Base-by-base conservation (phyloP, 352 stramenopile species). In the Globisporangium paroecandrum region DNA sequence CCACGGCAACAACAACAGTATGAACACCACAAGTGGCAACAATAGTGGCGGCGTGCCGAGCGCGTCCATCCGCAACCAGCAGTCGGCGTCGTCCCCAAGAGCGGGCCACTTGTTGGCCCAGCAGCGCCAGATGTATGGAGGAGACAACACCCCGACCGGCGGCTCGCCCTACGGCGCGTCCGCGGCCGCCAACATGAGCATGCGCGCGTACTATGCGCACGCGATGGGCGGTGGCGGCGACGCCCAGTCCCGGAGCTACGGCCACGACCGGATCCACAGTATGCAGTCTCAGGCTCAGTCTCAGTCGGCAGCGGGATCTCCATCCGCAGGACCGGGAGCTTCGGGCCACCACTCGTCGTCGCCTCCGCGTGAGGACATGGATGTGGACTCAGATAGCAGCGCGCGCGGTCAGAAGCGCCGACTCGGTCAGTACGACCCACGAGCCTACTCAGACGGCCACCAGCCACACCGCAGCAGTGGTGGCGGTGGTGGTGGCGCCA, bases 321-420 rank as follows among this genome's bases (percentile, higher is more conserved):
- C 67, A 13, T 64, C 66, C 36, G 38, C 47, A n/a, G 32, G 25
- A 4, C n/a, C 47, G 32, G 24, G 29, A 9, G 61, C 4, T 43
- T 13, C 10, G 10, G 12, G 12, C 36, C 36, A 43, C 67, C 32
- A 46, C n/a, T 29, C 43, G 22, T 36, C 38, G 29, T 54, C 55
- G 34, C 63, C 46, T 8, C 60, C 66, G 12, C 41, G 38, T 15
- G 55, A 57, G 9, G 63, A 55, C 27, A 41, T 64, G 9, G 63
- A 55, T n/a, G 27, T 64, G 27, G 64, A 66, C 18, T 64, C 58
- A 25, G 56, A 69, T 32, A 57, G 68, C 15, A 58, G 64, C n/a
- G 25, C 55, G 43, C 77, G 77, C 4, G 70, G 77, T 4, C 58
- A 82, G 9, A 86, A 86, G 59, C 77, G 78, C 9, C 78, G 80